phyloP scores from a whole-genome alignment of 306 rosid genomes.

The Hippophae tibetana region DNA sequence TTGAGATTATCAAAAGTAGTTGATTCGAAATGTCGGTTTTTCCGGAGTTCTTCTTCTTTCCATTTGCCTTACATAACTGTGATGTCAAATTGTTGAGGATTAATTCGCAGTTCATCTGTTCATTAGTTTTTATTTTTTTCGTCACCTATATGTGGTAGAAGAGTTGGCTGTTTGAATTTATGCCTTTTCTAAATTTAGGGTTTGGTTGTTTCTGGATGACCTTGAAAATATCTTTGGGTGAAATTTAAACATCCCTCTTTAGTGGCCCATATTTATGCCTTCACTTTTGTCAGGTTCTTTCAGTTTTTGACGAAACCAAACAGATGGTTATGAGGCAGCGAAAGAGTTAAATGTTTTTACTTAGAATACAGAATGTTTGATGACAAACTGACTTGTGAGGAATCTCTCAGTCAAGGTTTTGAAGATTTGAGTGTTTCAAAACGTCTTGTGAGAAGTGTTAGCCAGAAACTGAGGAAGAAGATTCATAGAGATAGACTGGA shows the following conservation, averaged over 20 bases:
- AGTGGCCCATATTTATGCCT: constrained; percentile 11
- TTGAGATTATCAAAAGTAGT: background rate
- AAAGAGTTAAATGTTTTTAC: constrained; percentile 26
- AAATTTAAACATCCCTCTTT: background rate
- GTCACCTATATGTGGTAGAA: too few species aligned
- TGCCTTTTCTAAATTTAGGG: background rate
- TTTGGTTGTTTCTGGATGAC: background rate
- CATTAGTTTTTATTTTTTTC: too few species aligned
- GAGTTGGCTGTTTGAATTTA: background rate
- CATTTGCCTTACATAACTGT: too few species aligned
- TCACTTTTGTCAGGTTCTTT: constrained; percentile 17
- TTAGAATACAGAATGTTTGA: constrained; percentile 47
- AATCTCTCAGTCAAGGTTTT: constrained; percentile 50
- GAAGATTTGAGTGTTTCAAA: constrained; percentile 68
- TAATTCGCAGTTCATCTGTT: too few species aligned
- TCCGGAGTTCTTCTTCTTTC: too few species aligned
- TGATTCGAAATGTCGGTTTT: background rate
- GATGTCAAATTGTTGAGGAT: too few species aligned
- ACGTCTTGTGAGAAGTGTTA: constrained; percentile 79
- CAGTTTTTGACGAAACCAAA: constrained; percentile 22
- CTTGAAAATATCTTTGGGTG: background rate
- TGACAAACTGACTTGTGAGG: constrained; percentile 42
- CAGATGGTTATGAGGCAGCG: constrained; percentile 12
- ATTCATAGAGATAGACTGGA: constrained; percentile 41
- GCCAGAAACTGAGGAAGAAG: constrained; percentile 80